A percentile compares a stretch with the other conserved stretches of the same genome.
Evolutionary conservation across 1,284 basidiomycete species (phyloP).

Genomic region (Exobasidium cylindrosporum): DNA sequence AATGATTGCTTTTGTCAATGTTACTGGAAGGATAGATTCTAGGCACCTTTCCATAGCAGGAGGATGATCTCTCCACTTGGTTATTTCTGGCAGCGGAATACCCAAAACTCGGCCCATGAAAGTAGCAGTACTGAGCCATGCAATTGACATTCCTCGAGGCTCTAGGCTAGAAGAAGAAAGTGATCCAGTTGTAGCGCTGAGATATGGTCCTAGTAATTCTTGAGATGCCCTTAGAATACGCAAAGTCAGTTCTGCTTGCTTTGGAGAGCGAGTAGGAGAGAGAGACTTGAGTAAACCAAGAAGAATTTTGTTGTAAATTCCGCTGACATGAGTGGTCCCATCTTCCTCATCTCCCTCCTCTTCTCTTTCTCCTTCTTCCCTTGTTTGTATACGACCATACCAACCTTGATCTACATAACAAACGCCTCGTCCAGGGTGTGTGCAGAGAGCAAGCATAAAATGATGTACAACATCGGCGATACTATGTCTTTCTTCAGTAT

Average conservation of each 20-base stretch:
- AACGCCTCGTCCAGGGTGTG: constrained; percentile 75
- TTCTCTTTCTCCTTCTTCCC: not conserved
- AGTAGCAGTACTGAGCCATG: constrained; percentile 83
- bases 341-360: constrained; percentile 44
- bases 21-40: constrained; percentile 62
- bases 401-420: constrained; percentile 87
- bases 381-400: constrained; percentile 66
- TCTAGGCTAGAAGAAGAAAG: constrained; percentile 71
- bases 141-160: constrained; percentile 72
- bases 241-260: constrained; percentile 79
- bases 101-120: constrained; percentile 75
- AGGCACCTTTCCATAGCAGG: not conserved
- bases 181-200: constrained; percentile 58
- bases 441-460: constrained; percentile 82
- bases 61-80: not conserved
- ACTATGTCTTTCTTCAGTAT: constrained; percentile 55
- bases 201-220: constrained; percentile 74
- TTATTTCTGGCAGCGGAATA: constrained; percentile 64
- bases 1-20: not conserved
- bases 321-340: constrained; percentile 56
- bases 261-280: constrained; percentile 75
- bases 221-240: constrained; percentile 77
- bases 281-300: constrained; percentile 71
- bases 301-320: constrained; percentile 81
- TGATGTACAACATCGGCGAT: constrained; percentile 79